Evolutionary conservation across 108 stramenopile species (phyloP).

Genomic region (Fragilaria crotonensis): DNA sequence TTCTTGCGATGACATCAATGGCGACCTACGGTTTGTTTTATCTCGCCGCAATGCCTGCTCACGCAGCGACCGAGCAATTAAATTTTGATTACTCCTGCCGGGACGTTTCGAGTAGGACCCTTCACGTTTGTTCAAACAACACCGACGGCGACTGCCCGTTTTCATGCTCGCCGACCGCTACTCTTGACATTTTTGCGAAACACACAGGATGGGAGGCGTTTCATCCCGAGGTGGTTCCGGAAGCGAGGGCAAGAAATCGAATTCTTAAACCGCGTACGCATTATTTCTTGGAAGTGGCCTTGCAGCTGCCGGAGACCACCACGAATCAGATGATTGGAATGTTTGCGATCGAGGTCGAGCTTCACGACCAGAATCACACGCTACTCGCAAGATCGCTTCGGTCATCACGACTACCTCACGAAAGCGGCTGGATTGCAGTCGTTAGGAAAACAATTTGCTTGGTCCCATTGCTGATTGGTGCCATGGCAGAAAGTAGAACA

Average conservation of each 20-base stretch:
- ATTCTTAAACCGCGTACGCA: constrained; percentile 33
- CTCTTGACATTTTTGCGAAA: constrained; percentile 33
- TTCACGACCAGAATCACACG: constrained; percentile 15
- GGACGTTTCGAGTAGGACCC: neutral
- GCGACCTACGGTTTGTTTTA: constrained; percentile 25
- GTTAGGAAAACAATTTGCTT: constrained; percentile 45
- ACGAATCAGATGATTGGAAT: constrained; percentile 39
- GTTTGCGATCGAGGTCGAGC: constrained; percentile 14
- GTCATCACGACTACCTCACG: constrained; percentile 59
- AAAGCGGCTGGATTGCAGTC: constrained; percentile 47
- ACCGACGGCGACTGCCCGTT: neutral
- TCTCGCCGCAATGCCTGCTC: constrained; percentile 23
- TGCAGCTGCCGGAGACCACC: constrained; percentile 62
- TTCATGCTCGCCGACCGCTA: constrained; percentile 25
- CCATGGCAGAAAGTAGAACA: constrained; percentile 54
- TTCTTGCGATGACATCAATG: constrained; percentile 9
- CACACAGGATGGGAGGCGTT: constrained; percentile 26
- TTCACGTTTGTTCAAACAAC: neutral
- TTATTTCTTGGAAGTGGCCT: constrained; percentile 57
- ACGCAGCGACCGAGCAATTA: constrained; percentile 11
- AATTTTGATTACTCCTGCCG: constrained; percentile 38
- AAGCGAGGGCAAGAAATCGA: constrained; percentile 5
- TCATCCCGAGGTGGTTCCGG: constrained; percentile 19
- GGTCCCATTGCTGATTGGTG: constrained; percentile 50
- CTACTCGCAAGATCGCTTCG: constrained; percentile 60